Evolutionary conservation across 495 filamentous ascomycete species (phyloP).

Genomic region (Xylaria venustula): DNA sequence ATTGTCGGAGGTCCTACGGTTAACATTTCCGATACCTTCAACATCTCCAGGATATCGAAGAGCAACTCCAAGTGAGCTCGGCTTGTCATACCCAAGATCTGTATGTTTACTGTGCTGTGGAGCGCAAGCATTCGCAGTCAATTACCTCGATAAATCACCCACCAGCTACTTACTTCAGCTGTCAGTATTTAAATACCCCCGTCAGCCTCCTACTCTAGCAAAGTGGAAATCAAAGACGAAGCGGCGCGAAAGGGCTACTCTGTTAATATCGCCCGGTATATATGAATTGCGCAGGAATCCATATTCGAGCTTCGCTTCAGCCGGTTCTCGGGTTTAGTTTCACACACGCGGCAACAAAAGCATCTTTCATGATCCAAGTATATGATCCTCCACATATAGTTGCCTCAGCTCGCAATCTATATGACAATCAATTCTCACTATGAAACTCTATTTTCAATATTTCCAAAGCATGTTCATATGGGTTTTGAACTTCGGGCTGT

Average conservation of each 20-base stretch:
- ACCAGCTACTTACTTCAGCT: not conserved
- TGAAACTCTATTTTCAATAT: not conserved
- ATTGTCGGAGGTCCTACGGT: not conserved
- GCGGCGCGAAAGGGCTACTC: slow-evolving; percentile 1
- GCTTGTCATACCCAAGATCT: not conserved
- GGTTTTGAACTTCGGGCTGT: too few relatives aligned
- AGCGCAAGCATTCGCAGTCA: too few relatives aligned
- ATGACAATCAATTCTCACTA: not conserved
- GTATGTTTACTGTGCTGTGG: too few relatives aligned
- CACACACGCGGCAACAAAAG: slow-evolving; percentile 2
- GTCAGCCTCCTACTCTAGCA: too few relatives aligned
- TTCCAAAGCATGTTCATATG: too few relatives aligned
- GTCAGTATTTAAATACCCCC: not conserved
- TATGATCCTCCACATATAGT: slow-evolving; percentile 2
- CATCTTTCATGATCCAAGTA: not conserved
- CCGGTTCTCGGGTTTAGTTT: slow-evolving; percentile 4
- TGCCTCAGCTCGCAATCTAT: not conserved
- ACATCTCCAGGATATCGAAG: too few relatives aligned
- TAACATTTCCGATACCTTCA: slow-evolving; percentile 3
- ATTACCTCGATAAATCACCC: too few relatives aligned
- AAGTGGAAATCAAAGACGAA: not conserved
- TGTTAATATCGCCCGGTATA: slow-evolving; percentile 13
- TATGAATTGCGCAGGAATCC: slow-evolving; percentile 5
- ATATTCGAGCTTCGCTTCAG: slow-evolving; percentile 7
- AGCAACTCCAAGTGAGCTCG: too few relatives aligned